Evolutionary conservation across 768 basidiomycete genomes (phyloP), one percentile per base, ranked within the genome.

Genomic region (Coprinellus micaceus): DNA sequence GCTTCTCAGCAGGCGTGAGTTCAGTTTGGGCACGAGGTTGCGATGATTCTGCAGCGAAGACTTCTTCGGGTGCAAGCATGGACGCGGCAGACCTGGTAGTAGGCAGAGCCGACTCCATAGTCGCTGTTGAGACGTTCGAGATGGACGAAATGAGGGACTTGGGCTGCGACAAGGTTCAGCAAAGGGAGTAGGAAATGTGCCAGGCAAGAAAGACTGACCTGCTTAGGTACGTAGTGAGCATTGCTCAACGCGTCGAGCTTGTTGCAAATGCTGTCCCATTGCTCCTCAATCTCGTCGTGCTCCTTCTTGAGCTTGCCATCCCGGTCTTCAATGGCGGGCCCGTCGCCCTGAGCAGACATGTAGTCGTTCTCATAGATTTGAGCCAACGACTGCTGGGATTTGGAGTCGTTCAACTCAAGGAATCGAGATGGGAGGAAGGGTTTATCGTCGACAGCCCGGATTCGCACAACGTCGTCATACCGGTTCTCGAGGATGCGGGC

Each of bases 291-390:
- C 68, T 91, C 94, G 13, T 86, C 84, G 68, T 98, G 96, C 68
- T 97, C 92, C 66, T 90, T 89, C 66, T 80, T 76, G 36, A 98
- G 76, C 68, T 91, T 94, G 19, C 88, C 93, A 61, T 98, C 95
- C 6, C 93, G 79, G 62, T 95, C 91, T 61, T 94, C 89, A 1
- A 72, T 74, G 13, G 73, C 67, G 2, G 74, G 69, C 4, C 77
- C 82, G 13, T 82, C 84, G 0, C 77, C 73, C 60, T 85, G 82
- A 33, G 82, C 81, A 5, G 86, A 84, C 37, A 86, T 77, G 69
- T 89, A 99, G 56, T 95, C 95, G 45, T 90, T 86, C 67, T 97
- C 97, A 71, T 98, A 98, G 39, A 99, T 91, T 73, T 98, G 90
- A 13, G 94, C 95, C 45, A 99, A 81, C 0, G 91, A 94, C 67